phyloP scores from a whole-genome alignment of 1,284 basidiomycete species.

The Tilletia horrida region DNA sequence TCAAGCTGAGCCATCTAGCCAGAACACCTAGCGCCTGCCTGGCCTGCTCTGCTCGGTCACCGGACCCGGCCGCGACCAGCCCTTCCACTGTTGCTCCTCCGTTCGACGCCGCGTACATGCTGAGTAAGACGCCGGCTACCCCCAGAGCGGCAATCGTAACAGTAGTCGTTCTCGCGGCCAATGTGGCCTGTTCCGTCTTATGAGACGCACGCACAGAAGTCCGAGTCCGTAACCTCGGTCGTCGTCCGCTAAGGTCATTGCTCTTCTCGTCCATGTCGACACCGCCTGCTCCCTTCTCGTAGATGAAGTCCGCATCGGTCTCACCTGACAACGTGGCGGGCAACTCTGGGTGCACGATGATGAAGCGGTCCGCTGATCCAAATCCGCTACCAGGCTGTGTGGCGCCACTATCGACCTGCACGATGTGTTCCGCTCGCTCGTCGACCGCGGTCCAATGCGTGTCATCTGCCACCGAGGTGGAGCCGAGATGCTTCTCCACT shows the following conservation, averaged over 20 bases:
- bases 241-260: background rate
- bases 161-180: slow-evolving; percentile 3
- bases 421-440: slow-evolving; percentile 10
- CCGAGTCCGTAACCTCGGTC: background rate
- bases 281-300: background rate
- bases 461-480: slow-evolving; percentile 18
- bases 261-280: too few relatives aligned
- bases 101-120: slow-evolving; percentile 14
- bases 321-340: background rate
- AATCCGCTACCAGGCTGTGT: background rate
- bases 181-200: background rate
- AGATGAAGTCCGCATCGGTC: background rate
- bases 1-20: slow-evolving; percentile 11
- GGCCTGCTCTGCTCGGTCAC: slow-evolving; percentile 12
- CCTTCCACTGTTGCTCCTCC: background rate
- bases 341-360: slow-evolving; percentile 15
- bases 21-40: background rate
- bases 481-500: slow-evolving; percentile 16
- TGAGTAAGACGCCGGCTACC: slow-evolving; percentile 4
- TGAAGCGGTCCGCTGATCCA: background rate
- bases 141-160: slow-evolving; percentile 11
- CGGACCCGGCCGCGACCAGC: background rate
- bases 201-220: slow-evolving; percentile 11
- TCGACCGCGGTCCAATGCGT: slow-evolving; percentile 4
- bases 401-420: background rate